These are phyloP conservation scores for Geranium incanum DNA, from an alignment of 441 rosid genomes.

Conservation along the genomic window DNA sequence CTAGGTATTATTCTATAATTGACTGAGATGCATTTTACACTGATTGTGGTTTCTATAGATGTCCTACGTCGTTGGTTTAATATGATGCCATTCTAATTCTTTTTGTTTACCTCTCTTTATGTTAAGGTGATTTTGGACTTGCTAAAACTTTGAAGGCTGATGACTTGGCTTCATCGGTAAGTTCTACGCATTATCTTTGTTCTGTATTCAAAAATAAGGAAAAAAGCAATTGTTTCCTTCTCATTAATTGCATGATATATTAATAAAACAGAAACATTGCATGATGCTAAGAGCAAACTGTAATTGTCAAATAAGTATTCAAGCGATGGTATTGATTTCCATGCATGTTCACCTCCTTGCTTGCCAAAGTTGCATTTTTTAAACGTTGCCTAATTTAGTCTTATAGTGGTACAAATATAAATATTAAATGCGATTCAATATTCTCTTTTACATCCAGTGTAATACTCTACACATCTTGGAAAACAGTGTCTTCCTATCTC, in stretches of 20 bases:
- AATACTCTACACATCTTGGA: too few relatives aligned
- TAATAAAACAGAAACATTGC: background rate
- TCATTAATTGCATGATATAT: background rate
- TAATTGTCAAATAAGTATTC: background rate
- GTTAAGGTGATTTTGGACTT: conserved; percentile 87
- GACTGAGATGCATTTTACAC: conserved; percentile 12
- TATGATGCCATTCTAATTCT: conserved; percentile 9
- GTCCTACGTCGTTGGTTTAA: background rate
- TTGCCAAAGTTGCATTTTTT: background rate
- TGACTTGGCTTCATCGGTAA: conserved; percentile 91
- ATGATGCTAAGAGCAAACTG: background rate
- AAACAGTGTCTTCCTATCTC: background rate
- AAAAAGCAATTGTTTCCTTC: background rate
- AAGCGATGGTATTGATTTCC: background rate
- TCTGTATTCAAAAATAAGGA: background rate
- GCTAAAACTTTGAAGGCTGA: conserved; percentile 94
- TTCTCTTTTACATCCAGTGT: too few relatives aligned
- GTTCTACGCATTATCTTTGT: conserved; percentile 18
- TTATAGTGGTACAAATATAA: background rate
- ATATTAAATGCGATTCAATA: background rate
- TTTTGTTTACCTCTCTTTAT: conserved; percentile 20
- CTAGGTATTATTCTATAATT: conserved; percentile 48
- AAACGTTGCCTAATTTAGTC: background rate
- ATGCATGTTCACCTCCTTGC: background rate
- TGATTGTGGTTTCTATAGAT: background rate